Base-by-base conservation (phyloP, 2,329 filamentous ascomycete species). In the Chaetomium globosum region DNA sequence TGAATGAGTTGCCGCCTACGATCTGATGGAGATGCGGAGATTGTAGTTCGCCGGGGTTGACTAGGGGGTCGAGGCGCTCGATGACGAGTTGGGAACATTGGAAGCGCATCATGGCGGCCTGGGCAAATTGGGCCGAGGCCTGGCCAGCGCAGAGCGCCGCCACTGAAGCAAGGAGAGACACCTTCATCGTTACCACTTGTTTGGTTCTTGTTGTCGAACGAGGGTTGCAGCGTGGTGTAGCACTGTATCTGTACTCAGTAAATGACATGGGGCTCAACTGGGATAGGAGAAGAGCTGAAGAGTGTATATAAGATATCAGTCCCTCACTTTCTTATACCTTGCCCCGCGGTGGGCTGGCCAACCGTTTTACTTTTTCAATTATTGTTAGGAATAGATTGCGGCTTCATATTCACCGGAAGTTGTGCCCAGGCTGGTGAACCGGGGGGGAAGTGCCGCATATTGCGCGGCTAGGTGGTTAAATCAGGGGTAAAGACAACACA, bases 21-120 rank as follows among this genome's bases (percentile, higher is more conserved):
- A 87, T 82, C 55, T 82, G 83, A 72, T 87, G 85, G 4, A 85
- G 79, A 73, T 87, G 85, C 3, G 63, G 21, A 4, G 63, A 65
- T 10, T 28, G 57, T 9, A 61, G 26, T 12, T 26, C 21, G 6
- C 63, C 63, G 1, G 63, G 63, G 43, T 56, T 56, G 9, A 57
- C 63, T 0, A 64, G 28, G 2, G 63, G 63, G 13, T 65, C 63
- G 5, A 65, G 39, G 3, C 63, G 57, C 4, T 65, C 63, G 58
- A 65, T 56, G 6, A 59, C 55, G 26, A 65, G 57, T 31, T 61
- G 57, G 2, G 52, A 57, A 26, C 63, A 65, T 21, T 58, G 46
- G 39, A 65, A 65, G 4, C 63, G 63, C 63, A 65, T 59, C 55
- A 64, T 64, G n/a, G 68, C 68, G 10, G 61, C 54, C 48, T 23